phyloP scores from a whole-genome alignment of 2,329 filamentous ascomycete species.

The Aspergillus unguis region DNA sequence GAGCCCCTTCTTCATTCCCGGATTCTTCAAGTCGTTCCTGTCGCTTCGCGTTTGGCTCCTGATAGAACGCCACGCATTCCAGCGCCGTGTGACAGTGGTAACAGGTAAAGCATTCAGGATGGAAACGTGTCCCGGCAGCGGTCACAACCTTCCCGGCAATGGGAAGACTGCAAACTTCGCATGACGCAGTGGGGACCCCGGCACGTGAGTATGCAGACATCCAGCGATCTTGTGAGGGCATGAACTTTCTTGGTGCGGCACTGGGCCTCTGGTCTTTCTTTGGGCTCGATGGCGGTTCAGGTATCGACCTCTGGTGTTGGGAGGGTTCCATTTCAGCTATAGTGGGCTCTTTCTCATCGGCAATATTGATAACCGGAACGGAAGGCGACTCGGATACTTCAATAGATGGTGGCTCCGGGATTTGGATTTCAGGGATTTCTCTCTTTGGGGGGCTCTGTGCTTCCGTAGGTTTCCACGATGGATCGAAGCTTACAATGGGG shows the following conservation, averaged over 20 bases:
- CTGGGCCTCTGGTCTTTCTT: conserved; percentile 19
- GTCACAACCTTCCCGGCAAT: conserved; percentile 91
- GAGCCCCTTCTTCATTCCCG: conserved; percentile 56
- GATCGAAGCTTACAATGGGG: conserved; percentile 96
- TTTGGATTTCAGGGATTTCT: conserved; percentile 24
- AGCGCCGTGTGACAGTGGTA: conserved; percentile 81
- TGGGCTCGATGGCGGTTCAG: conserved; percentile 18
- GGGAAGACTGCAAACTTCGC: conserved; percentile 76
- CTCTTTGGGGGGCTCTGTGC: conserved; percentile 26
- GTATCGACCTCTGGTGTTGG: conserved; percentile 11
- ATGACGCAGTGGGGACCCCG: conserved; percentile 63
- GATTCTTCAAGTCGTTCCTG: conserved; percentile 66
- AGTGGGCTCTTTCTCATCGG: conserved; percentile 42
- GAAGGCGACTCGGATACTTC: conserved; percentile 37
- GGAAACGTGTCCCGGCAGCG: conserved; percentile 77
- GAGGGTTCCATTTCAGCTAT: conserved; percentile 34
- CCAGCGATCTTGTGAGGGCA: conserved; percentile 37
- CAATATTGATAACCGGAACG: conserved; percentile 51
- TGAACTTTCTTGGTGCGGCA: conserved; percentile 32
- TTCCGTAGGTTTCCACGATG: conserved; percentile 67
- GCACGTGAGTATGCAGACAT: conserved; percentile 46
- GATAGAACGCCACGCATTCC: conserved; percentile 94
- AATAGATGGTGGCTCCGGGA: conserved; percentile 33
- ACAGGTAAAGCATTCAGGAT: conserved; percentile 90
- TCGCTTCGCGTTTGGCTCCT: conserved; percentile 74